Conservation (phyloP, 352 stramenopile species). For the Phytophthora hibernalis region DNA sequence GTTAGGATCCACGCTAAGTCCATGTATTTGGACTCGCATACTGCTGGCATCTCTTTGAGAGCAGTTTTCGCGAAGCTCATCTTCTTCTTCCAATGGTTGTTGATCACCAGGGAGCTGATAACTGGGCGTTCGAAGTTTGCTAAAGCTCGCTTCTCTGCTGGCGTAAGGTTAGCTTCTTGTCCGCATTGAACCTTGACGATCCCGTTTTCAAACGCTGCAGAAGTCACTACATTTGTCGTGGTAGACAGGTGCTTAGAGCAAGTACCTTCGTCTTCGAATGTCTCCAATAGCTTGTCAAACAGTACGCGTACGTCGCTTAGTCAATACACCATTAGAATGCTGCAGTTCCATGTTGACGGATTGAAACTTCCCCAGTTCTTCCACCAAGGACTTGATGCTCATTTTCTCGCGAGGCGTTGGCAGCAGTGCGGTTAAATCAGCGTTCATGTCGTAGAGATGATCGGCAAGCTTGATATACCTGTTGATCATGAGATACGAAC, state of each 20-base stretch:
- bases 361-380: neutral
- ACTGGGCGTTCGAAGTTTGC: neutral
- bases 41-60: neutral
- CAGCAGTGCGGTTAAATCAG: neutral
- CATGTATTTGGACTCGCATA: neutral
- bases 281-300: neutral
- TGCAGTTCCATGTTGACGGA: neutral
- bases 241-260: neutral
- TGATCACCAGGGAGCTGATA: too few species aligned
- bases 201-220: neutral
- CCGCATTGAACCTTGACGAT: neutral
- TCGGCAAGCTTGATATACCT: neutral
- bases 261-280: neutral
- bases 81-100: neutral
- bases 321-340: neutral
- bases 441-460: neutral
- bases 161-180: neutral
- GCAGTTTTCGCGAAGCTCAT: neutral
- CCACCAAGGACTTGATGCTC: neutral
- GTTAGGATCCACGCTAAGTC: neutral
- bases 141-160: neutral
- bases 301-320: neutral
- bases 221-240: neutral
- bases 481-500: neutral
- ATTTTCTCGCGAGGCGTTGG: neutral